These are phyloP conservation scores for Cardamine resedifolia DNA, from an alignment of 345 rosid species.

Conservation along the genomic window DNA sequence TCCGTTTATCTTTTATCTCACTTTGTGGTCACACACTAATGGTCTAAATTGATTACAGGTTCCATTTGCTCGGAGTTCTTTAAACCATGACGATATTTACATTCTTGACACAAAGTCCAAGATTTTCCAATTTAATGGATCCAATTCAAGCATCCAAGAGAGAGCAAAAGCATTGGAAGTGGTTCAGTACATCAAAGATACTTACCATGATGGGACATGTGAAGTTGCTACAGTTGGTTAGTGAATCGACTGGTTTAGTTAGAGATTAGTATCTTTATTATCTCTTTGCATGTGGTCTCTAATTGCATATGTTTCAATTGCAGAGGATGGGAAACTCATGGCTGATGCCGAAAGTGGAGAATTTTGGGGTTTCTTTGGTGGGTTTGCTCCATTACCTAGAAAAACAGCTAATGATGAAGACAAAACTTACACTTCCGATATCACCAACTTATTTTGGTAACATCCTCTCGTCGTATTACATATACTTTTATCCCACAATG, in stretches of 20 bases:
- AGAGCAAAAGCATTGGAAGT: conserved; percentile 98
- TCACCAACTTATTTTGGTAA: conserved; percentile 68
- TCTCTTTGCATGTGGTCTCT: conserved; percentile 20
- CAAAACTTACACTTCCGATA: conserved; percentile 41
- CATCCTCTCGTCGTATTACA: conserved; percentile 5
- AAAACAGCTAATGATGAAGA: conserved; percentile 65
- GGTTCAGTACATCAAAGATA: conserved; percentile 92
- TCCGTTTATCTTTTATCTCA: conserved; percentile 10
- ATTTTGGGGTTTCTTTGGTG: conserved; percentile 97
- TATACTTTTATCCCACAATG: conserved; percentile 6
- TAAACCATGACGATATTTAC: conserved; percentile 93
- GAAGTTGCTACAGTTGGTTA: conserved; percentile 93
- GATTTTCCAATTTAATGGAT: conserved; percentile 95
- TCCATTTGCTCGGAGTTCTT: conserved; percentile 90
- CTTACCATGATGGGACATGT: conserved; percentile 93
- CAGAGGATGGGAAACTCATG: conserved; percentile 98
- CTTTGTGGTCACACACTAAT: not conserved
- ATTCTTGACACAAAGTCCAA: conserved; percentile 89
- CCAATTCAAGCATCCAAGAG: conserved; percentile 94
- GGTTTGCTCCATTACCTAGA: conserved; percentile 95
- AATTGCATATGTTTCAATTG: conserved; percentile 27
- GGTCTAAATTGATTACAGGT: conserved; percentile 49
- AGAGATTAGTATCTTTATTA: conserved; percentile 10
- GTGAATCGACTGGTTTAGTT: conserved; percentile 35
- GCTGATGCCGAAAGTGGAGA: conserved; percentile 98